These are phyloP conservation scores for Wickerhamomyces hampshirensis DNA, from an alignment of 805 yeast species.

Conservation along the genomic window DNA sequence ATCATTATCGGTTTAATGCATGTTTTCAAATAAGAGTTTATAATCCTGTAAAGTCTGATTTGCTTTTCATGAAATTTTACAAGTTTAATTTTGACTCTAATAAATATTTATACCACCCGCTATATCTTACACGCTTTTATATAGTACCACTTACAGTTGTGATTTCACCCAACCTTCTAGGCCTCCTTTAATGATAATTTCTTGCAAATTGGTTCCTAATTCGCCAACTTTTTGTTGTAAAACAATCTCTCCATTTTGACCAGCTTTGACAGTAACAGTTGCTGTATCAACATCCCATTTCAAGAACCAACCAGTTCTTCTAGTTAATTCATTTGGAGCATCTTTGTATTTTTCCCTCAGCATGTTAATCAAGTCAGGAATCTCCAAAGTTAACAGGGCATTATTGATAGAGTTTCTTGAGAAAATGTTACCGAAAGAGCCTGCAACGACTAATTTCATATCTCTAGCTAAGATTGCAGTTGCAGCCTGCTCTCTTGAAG, in stretches of 20 bases:
- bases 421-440: slow-evolving; percentile 96
- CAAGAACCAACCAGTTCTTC: slow-evolving; percentile 91
- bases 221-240: slow-evolving; percentile 90
- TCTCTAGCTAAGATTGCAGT: slow-evolving; percentile 96
- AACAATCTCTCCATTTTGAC: slow-evolving; percentile 46
- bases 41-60: no score
- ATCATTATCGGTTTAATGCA: neutral
- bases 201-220: slow-evolving; percentile 91
- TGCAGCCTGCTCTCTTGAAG: slow-evolving; percentile 98
- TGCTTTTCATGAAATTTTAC: no score
- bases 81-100: neutral
- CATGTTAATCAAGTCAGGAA: slow-evolving; percentile 77
- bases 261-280: slow-evolving; percentile 72
- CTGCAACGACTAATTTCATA: slow-evolving; percentile 88
- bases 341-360: slow-evolving; percentile 64
- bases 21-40: neutral
- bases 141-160: slow-evolving; percentile 36
- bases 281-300: slow-evolving; percentile 91
- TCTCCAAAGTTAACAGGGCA: slow-evolving; percentile 88
- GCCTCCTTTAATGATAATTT: slow-evolving; percentile 95
- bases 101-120: neutral
- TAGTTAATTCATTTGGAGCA: slow-evolving; percentile 65
- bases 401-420: slow-evolving; percentile 95
- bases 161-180: slow-evolving; percentile 96
- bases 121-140: neutral